These are phyloP conservation scores for Tulasnella sp. DNA, from an alignment of 768 basidiomycete species.

Conservation along the genomic window DNA sequence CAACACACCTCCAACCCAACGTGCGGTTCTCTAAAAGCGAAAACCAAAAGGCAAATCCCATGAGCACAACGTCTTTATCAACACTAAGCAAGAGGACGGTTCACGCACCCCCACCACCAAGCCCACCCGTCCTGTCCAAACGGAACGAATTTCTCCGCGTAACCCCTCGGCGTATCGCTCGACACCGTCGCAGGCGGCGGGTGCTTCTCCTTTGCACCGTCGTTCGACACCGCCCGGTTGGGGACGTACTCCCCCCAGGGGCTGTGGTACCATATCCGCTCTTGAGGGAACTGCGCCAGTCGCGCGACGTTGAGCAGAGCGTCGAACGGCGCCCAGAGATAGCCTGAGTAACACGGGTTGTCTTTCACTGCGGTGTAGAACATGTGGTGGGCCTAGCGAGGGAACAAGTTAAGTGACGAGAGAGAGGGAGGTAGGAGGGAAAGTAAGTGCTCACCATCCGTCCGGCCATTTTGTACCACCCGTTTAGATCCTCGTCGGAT, in stretches of 20 bases:
- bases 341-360: constrained; percentile 37
- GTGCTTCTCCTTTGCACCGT: background rate
- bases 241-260: constrained; percentile 21
- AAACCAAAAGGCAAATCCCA: background rate
- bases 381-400: constrained; percentile 42
- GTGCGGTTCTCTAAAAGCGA: background rate
- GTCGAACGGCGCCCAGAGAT: constrained; percentile 43
- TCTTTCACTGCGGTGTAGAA: constrained; percentile 36
- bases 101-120: background rate
- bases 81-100: background rate
- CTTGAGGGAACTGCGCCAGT: constrained; percentile 35
- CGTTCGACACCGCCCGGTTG: constrained; percentile 1
- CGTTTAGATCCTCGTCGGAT: constrained; percentile 31
- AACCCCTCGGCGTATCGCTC: background rate
- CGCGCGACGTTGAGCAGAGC: constrained; percentile 40
- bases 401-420: background rate
- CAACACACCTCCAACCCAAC: constrained; percentile 33
- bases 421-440: background rate
- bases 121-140: constrained; percentile 2
- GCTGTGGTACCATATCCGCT: constrained; percentile 40
- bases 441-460: constrained; percentile 33
- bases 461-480: constrained; percentile 26
- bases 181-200: constrained; percentile 9
- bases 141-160: background rate
- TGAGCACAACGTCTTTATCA: background rate